Evolutionary conservation across 1,139 yeast genomes (phyloP), one percentile per base, ranked within the genome.

Genomic region (Kurtzmaniella natalensis): DNA sequence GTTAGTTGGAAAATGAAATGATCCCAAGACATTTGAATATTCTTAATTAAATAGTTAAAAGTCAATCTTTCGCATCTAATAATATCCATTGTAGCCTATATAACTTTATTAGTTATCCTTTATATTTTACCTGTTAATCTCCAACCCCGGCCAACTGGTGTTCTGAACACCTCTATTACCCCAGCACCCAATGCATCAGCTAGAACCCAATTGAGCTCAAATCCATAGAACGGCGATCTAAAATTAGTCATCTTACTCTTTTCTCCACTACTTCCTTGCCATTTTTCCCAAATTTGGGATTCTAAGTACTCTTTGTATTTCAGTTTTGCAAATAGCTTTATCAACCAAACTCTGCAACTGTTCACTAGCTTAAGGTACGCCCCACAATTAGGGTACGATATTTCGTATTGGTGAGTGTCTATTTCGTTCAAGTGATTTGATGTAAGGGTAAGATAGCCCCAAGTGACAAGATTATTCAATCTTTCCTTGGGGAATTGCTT

Each of bases 111-210:
- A 13, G 3, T 7, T 25, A 7, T 15, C 16, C 16, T 32, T 42
- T 45, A 64, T 23, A 63, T 56, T 40, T 69, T 69, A 0, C 74
- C 75, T 2, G 85, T 78, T 31, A 78, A 55, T 49, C 72, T 71
- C 80, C 85, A 80, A 0, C 86, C 86, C 33, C 78, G 57, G 0
- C 89, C 89, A 2, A 76, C 81, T 0, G 87, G 85, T 0, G 89
- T 80, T 29, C 67, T 64, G 46, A 79, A 79, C 5, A 78, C 79
- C 46, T 82, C 92, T 2, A 78, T 54, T 28, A 72, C 61, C 0
- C 94, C 94, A n/a, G 76, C 67, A 0, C 94, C 94, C 36, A 75
- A 63, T 31, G 80, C 70, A 42, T 78, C 81, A 17, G 81, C 80
- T 30, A 84, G 49, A 0, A 74, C 59, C 88, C 88, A 83, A 33